Conservation (phyloP, 805 yeast species). For the Yarrowia alimentaria region DNA sequence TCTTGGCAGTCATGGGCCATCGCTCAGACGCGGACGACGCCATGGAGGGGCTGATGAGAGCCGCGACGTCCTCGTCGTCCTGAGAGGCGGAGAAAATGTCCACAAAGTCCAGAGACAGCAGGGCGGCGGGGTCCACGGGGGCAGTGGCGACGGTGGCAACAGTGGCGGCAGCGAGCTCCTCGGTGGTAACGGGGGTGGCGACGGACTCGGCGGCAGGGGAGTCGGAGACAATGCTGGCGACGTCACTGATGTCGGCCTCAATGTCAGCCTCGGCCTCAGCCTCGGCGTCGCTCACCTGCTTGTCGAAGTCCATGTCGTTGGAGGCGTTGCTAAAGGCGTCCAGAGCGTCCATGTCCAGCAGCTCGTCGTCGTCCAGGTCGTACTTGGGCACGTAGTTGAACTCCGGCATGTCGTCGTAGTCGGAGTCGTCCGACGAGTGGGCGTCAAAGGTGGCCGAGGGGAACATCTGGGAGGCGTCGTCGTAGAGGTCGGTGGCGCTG, state of each 20-base stretch:
- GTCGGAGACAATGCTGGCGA: too few relatives aligned
- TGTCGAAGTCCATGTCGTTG: conserved; percentile 9
- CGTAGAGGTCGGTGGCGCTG: background rate
- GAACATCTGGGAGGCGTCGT: background rate
- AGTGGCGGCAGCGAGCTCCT: background rate
- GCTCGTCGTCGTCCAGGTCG: conserved; percentile 4
- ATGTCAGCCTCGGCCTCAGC: background rate
- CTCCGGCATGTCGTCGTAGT: conserved; percentile 20
- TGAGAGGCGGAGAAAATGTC: background rate
- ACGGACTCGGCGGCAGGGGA: too few relatives aligned
- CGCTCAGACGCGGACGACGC: conserved; percentile 1
- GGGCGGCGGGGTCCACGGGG: background rate
- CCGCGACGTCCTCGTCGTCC: background rate
- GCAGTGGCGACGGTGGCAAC: background rate
- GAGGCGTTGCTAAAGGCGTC: background rate
- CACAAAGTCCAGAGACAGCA: too few relatives aligned
- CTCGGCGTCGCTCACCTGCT: background rate
- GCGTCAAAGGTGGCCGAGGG: background rate
- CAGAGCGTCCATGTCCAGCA: conserved; percentile 15
- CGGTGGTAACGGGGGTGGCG: too few relatives aligned
- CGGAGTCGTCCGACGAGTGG: conserved; percentile 6
- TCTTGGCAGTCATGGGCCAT: conserved; percentile 23
- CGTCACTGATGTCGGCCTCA: too few relatives aligned
- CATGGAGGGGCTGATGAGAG: background rate
- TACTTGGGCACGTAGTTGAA: conserved; percentile 26